Evolutionary conservation across 768 basidiomycete genomes (phyloP).

Genomic region (Pleurotus giganteus): DNA sequence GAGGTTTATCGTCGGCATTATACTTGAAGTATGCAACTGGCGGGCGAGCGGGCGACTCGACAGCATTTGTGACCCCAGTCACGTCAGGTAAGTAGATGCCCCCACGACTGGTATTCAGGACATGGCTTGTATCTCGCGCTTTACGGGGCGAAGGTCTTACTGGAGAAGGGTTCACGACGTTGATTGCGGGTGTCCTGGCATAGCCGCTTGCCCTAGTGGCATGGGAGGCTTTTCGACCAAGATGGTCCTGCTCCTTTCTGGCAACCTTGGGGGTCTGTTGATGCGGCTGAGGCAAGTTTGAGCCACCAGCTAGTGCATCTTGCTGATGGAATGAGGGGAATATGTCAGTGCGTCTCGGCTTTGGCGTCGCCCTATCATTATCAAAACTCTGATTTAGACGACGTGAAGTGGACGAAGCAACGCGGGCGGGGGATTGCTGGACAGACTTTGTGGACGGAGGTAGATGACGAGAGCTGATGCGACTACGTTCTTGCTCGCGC

Average conservation of each 20-base stretch:
- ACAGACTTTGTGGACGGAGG: neutral
- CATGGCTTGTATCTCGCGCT: constrained; percentile 3
- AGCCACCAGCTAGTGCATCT: neutral
- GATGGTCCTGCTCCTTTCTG: neutral
- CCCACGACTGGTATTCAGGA: constrained; percentile 16
- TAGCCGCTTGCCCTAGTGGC: neutral
- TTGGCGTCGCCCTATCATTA: neutral
- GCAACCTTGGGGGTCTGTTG: neutral
- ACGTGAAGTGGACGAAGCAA: neutral
- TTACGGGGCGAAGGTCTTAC: constrained; percentile 10
- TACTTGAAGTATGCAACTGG: constrained; percentile 51
- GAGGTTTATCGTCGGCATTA: constrained; percentile 41
- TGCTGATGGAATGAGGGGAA: neutral
- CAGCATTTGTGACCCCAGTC: constrained; percentile 78
- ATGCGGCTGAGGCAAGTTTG: neutral
- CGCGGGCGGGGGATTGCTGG: neutral
- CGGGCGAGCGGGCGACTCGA: constrained; percentile 67
- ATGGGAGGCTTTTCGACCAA: neutral
- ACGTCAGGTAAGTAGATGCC: constrained; percentile 74
- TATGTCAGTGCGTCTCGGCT: neutral
- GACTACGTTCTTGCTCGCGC: constrained; percentile 2
- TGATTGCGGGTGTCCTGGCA: neutral
- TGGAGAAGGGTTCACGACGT: constrained; percentile 6
- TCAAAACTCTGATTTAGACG: neutral
- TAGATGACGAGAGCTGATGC: neutral